Evolutionary conservation across 129 eudicot genomes (phyloP).

Genomic region (Pittosporum tobira): DNA sequence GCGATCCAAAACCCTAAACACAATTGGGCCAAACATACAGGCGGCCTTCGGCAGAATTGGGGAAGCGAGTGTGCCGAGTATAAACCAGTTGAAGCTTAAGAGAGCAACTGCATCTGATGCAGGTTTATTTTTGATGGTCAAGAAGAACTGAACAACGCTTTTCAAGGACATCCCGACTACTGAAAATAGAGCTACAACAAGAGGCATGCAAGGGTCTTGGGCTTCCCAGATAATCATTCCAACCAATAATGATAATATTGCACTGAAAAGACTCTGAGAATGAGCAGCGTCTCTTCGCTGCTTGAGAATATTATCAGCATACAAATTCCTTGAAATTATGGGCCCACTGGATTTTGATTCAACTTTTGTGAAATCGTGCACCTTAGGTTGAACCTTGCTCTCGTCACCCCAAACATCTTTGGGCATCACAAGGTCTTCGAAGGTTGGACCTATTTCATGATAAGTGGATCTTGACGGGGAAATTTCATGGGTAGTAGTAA

Average conservation of each 20-base stretch:
- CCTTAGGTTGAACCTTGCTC: constrained; percentile 11
- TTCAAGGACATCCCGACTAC: constrained; percentile 57
- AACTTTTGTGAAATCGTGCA: constrained; percentile 3
- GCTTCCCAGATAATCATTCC: constrained; percentile 61
- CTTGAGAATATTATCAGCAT: constrained; percentile 10
- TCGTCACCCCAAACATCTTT: constrained; percentile 15
- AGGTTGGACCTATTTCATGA: background rate
- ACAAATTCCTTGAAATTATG: background rate
- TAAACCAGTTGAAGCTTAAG: constrained; percentile 77
- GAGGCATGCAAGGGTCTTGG: constrained; percentile 73
- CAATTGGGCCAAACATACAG: constrained; percentile 26
- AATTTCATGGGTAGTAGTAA: constrained; percentile 6
- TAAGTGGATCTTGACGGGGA: constrained; percentile 17
- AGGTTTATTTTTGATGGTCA: constrained; percentile 38
- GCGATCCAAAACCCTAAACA: constrained; percentile 6
- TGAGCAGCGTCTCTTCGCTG: constrained; percentile 44
- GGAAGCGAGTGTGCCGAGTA: constrained; percentile 59
- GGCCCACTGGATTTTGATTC: constrained; percentile 12
- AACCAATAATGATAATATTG: constrained; percentile 49
- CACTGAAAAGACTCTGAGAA: constrained; percentile 55
- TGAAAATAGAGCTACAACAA: constrained; percentile 55
- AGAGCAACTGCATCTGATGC: constrained; percentile 65
- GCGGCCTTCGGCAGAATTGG: constrained; percentile 58
- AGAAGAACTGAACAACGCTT: constrained; percentile 46
- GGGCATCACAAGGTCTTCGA: constrained; percentile 11